Evolutionary conservation across 164 flowering plant genomes (phyloP), one percentile per base, ranked within the genome.

Genomic region (Akebia trifoliata): DNA sequence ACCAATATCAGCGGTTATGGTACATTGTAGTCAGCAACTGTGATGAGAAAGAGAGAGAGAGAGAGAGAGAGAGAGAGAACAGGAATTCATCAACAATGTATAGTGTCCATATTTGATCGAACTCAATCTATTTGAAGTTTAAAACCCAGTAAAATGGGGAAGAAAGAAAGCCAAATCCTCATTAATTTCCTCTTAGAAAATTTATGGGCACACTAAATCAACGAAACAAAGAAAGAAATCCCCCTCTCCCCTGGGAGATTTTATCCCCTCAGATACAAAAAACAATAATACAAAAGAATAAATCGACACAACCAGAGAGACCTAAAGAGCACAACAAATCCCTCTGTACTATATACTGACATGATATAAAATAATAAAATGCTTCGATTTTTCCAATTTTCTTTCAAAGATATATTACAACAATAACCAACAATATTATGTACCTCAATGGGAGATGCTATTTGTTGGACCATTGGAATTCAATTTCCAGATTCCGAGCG

Each of bases 391-490:
- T 28, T 53, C 53, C 51, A 20, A 30, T 36, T 68, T 34, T 47
- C 5, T 46, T 58, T 44, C 15, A 44, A 48, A 48, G 3, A 37
- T 58, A 69, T 57, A 56, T 51, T 57, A 48, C 59, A 18, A 38
- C 31, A 22, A 17, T 47, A 32, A 26, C 26, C n/a, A n/a, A n/a
- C n/a, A n/a, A 53, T 57, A 28, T 10, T 28, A 31, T 35, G 56
- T 52, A 56, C 69, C 61, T 54, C 38, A 28, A 20, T 3, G 10
- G 6, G 21, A 9, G 62, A 20, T 46, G 28, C 69, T 56, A 75
- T 71, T 84, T 87, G 74, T 90, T 90, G 55, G 96, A 87, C 97
- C 99, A 90, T 56, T 83, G 89, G 69, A 94, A 94, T 67, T 94
- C 97, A 34, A 94, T 94, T 75, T 86, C 97, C 68, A 94, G 73